These are phyloP conservation scores for Colletotrichum sidae DNA, from an alignment of 2,329 filamentous ascomycete genomes.

Conservation along the genomic window DNA sequence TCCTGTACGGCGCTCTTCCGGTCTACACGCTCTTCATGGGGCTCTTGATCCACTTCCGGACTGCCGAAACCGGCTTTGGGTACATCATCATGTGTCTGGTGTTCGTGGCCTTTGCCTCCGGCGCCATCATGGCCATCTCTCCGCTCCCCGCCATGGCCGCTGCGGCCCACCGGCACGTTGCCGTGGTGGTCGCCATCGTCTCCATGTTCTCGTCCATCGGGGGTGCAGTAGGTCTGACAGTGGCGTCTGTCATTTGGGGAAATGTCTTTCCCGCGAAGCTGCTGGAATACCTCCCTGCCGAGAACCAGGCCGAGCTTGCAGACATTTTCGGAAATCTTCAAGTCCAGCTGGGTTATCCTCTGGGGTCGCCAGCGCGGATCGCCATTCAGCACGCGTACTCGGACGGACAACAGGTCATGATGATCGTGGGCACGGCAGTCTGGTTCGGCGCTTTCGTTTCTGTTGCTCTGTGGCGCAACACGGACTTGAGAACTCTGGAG, in stretches of 20 bases:
- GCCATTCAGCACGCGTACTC: conserved; percentile 68
- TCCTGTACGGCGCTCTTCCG: conserved; percentile 54
- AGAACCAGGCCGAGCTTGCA: conserved; percentile 48
- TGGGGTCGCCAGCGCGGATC: conserved; percentile 51
- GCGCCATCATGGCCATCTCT: conserved; percentile 52
- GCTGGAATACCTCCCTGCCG: conserved; percentile 58
- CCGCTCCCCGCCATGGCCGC: conserved; percentile 70
- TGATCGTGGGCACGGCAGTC: no score
- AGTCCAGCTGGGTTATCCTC: conserved; percentile 60
- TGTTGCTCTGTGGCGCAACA: no score
- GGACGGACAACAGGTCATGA: no score
- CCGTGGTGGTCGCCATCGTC: conserved; percentile 59
- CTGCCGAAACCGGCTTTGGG: conserved; percentile 47
- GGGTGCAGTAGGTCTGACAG: conserved; percentile 57
- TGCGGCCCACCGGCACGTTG: conserved; percentile 65
- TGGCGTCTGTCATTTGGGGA: conserved; percentile 56
- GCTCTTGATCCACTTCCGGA: conserved; percentile 56
- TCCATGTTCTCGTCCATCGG: conserved; percentile 58
- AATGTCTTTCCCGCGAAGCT: conserved; percentile 59
- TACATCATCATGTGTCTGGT: conserved; percentile 54
- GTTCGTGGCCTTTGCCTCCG: conserved; percentile 54
- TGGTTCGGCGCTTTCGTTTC: no score
- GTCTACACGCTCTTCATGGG: conserved; percentile 65
- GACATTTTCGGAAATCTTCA: conserved; percentile 64
- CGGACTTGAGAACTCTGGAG: no score